Base-by-base conservation (phyloP, 352 stramenopile genomes). In the Aphanomyces stellatus region DNA sequence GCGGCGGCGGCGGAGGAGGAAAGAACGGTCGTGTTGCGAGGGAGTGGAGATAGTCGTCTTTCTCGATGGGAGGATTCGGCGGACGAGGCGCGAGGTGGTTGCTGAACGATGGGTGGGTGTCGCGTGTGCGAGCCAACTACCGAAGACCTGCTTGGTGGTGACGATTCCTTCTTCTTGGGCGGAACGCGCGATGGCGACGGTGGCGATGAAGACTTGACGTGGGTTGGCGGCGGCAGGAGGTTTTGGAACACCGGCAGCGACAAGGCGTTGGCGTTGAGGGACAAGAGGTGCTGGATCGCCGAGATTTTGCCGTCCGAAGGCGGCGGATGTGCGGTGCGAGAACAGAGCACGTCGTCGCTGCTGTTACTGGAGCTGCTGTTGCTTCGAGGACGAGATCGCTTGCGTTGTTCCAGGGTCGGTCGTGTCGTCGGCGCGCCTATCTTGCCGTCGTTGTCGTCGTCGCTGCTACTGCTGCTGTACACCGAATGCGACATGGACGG, bases 391-490 rank as follows among this genome's bases (percentile, higher is more conserved):
- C 37, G 37, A 17, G 37, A 17, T 43, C 37, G 37, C 37, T 43
- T 43, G n/a, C n/a, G n/a, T n/a, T 43, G 37, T 43, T 17, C 37
- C 19, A 53, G 17, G 8, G 19, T 11, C 19, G 46, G 24, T 28
- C 1, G 10, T 53, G 46, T 15, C 17, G 13, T 22, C 19, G 25
- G 25, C 22, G 46, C 46, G 8, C 19, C 7, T 28, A 15, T 11
- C 1, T 13, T 53, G 10, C 25, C 37, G 41, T 25, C 40, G 0
- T 51, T 35, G 34, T 51, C 48, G 17, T 67, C 40, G 46, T 67
- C 60, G 24, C 57, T 41, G 42, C 46, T 57, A 43, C 60, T 57
- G 30, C 49, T 57, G 19, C 42, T 51, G 42, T 25, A 51, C 13
- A 57, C 13, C 8, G 4, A 33, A 22, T 8, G 8, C n/a, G 13